These are phyloP conservation scores for Cladophialophora immunda DNA, from an alignment of 2,329 filamentous ascomycete species.

Conservation along the genomic window DNA sequence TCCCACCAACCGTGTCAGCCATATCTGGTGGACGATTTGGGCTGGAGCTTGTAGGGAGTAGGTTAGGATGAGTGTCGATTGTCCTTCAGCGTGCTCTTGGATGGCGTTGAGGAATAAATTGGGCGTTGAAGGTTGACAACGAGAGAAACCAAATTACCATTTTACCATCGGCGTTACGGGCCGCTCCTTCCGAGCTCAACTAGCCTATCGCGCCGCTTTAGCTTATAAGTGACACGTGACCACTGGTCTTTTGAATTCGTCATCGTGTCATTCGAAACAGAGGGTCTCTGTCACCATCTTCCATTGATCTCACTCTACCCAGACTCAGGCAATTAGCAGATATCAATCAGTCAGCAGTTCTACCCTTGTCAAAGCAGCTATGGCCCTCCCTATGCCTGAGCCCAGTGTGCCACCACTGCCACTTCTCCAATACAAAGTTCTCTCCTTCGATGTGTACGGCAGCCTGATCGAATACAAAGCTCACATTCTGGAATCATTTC, in stretches of 20 bases:
- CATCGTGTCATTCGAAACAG: neutral
- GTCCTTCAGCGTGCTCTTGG: neutral
- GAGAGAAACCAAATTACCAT: neutral
- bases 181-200: neutral
- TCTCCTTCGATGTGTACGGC: constrained; percentile 82
- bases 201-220: neutral
- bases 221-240: neutral
- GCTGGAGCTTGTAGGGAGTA: neutral
- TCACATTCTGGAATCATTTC: constrained; percentile 66
- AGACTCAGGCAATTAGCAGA: neutral
- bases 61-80: neutral
- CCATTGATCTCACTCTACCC: neutral
- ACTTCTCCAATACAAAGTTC: constrained; percentile 48
- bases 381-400: constrained; percentile 39
- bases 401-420: constrained; percentile 37
- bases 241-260: neutral
- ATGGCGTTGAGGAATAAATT: neutral
- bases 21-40: neutral
- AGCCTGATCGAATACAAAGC: constrained; percentile 81
- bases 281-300: neutral
- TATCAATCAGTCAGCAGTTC: neutral
- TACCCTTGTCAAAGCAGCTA: neutral
- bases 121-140: neutral
- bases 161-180: neutral
- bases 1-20: neutral